Base-by-base conservation (phyloP, 371 early-diverging fungal species). In the Sporodiniella umbellata region DNA sequence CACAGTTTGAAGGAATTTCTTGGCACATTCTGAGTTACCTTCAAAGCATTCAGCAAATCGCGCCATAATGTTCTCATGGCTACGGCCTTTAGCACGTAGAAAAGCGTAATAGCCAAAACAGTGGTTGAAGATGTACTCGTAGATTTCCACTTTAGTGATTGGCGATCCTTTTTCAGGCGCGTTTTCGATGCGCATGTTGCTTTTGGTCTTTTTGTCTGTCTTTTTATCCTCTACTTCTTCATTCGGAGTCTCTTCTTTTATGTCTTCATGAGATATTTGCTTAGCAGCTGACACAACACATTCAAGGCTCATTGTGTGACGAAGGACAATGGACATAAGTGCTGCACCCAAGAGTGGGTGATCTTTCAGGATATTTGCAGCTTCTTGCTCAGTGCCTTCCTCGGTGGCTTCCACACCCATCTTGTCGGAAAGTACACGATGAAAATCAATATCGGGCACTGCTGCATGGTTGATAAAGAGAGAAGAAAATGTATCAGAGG, bases 291-390 rank as follows among this genome's bases (percentile, higher is more conserved):
- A 51, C 2, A 42, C 15, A 14, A 58, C 58, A 48, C 58, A 58
- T 25, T 63, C 58, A 17, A 63, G 33, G 0, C 54, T 51, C 7
- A 66, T 25, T 1, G 66, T 66, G 24, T 66, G 62, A 19, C 57
- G 54, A 31, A 66, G 25, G 3, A 66, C 50, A 38, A 66, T 58
- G 12, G 66, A 61, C 62, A 66, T 66, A 15, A 66, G 62, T 26
- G 66, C 66, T 44, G 66, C 58, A 17, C 56, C 66, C 30, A 66
- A 48, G 3, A 66, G 39, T 6, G 62, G 54, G 24, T 66, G 57
- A 1, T 57, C 49, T 4, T 31, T 6, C 6, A 62, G 43, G 7
- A 65, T 14, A n/a, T 61, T 31, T 10, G 53, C 23, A 4, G 45
- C 18, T 28, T 48, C 25, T 21, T 30, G 14, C 31, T n/a, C n/a